Percentiles rank a stretch among this genome's conserved stretches.
phyloP scores from a whole-genome alignment of 1,284 basidiomycete genomes.

The Rhodotorula sp. region DNA sequence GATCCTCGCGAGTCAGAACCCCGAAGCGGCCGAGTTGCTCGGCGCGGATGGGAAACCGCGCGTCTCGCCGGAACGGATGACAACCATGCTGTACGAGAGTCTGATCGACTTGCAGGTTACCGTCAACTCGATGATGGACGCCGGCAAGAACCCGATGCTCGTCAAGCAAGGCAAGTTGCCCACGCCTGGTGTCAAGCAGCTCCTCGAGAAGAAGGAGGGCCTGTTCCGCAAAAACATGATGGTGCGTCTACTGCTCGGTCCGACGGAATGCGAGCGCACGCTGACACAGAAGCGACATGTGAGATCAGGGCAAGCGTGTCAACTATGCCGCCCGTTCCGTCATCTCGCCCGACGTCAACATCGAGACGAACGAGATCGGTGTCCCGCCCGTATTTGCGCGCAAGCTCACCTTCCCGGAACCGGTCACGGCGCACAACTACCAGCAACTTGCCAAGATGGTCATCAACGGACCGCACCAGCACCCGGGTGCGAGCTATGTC shows the following conservation, averaged over 20 bases:
- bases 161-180: slow-evolving; percentile 87
- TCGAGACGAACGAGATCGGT: slow-evolving; percentile 98
- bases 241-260: slow-evolving; percentile 56
- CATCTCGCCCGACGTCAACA: slow-evolving; percentile 98
- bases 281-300: neutral
- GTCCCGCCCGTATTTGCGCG: slow-evolving; percentile 96
- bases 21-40: slow-evolving; percentile 29
- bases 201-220: slow-evolving; percentile 98
- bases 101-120: slow-evolving; percentile 89
- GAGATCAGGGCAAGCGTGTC: slow-evolving; percentile 87
- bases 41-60: slow-evolving; percentile 44
- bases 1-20: slow-evolving; percentile 61
- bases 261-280: neutral
- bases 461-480: slow-evolving; percentile 81
- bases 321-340: slow-evolving; percentile 99
- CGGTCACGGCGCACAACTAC: slow-evolving; percentile 88
- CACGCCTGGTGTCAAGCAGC: slow-evolving; percentile 92
- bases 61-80: slow-evolving; percentile 57
- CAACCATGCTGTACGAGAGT: slow-evolving; percentile 72
- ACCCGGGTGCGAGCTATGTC: slow-evolving; percentile 92
- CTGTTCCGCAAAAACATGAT: slow-evolving; percentile 99
- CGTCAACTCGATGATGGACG: slow-evolving; percentile 97
- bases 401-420: slow-evolving; percentile 96
- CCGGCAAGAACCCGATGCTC: slow-evolving; percentile 86
- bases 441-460: slow-evolving; percentile 86